Evolutionary conservation across 805 yeast genomes (phyloP).

Genomic region (Diddensiella transvaalensis): DNA sequence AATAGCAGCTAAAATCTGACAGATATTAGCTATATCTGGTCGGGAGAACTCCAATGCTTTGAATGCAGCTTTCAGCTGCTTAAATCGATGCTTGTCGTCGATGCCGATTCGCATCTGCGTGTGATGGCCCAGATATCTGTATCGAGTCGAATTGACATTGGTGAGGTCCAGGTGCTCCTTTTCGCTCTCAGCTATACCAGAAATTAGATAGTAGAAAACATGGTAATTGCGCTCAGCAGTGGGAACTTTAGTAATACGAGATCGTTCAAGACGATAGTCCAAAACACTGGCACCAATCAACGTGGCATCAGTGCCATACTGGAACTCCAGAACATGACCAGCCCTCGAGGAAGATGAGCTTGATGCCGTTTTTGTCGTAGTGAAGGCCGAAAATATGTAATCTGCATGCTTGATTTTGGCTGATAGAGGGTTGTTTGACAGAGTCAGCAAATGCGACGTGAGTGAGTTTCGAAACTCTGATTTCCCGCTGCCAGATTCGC

Average conservation of each 20-base stretch:
- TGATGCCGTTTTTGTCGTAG: slow-evolving; percentile 37
- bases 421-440: slow-evolving; percentile 36
- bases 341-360: slow-evolving; percentile 44
- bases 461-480: slow-evolving; percentile 35
- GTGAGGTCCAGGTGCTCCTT: slow-evolving; percentile 41
- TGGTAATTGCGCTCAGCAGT: slow-evolving; percentile 56
- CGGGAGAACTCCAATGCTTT: slow-evolving; percentile 45
- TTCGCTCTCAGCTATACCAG: slow-evolving; percentile 44
- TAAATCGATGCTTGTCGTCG: slow-evolving; percentile 48
- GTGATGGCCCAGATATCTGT: slow-evolving; percentile 43
- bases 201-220: slow-evolving; percentile 53
- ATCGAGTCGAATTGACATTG: slow-evolving; percentile 34
- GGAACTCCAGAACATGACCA: slow-evolving; percentile 54
- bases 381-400: slow-evolving; percentile 36
- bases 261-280: slow-evolving; percentile 53
- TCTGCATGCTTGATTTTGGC: slow-evolving; percentile 34
- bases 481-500: slow-evolving; percentile 41
- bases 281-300: slow-evolving; percentile 53
- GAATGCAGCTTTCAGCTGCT: slow-evolving; percentile 46
- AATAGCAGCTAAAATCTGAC: slow-evolving; percentile 44
- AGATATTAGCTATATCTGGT: slow-evolving; percentile 46
- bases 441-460: slow-evolving; percentile 30
- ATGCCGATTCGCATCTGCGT: slow-evolving; percentile 41
- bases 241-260: slow-evolving; percentile 50
- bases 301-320: slow-evolving; percentile 43